A percentile compares a stretch with the other conserved stretches of the same genome.
Evolutionary conservation across 2,329 filamentous ascomycete genomes (phyloP).

Genomic region (Aschersonia sp.): DNA sequence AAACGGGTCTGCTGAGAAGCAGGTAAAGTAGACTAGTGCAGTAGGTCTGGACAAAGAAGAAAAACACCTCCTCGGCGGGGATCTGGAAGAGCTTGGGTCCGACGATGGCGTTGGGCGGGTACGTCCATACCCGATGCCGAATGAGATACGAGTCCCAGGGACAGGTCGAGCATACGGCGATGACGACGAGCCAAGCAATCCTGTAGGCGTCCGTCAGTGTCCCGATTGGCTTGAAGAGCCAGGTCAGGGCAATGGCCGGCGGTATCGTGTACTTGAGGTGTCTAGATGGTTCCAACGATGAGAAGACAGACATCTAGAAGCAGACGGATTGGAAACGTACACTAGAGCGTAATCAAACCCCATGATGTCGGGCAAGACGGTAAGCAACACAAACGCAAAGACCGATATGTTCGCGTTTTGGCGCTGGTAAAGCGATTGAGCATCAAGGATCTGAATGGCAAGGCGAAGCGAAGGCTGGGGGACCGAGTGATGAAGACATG

Average conservation of each 20-base stretch:
- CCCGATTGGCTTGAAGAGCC: conserved; percentile 31
- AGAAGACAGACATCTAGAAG: neutral
- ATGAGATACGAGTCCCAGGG: conserved; percentile 71
- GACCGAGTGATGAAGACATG: no score
- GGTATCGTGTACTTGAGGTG: conserved; percentile 3
- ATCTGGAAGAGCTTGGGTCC: conserved; percentile 50
- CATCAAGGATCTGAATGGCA: no score
- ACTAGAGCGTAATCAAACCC: neutral
- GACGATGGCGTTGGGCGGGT: conserved; percentile 48
- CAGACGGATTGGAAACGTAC: neutral
- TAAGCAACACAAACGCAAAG: neutral
- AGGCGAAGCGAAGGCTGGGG: no score
- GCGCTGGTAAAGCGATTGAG: no score
- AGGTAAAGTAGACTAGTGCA: conserved; percentile 56
- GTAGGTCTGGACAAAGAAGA: conserved; percentile 66
- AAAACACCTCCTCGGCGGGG: conserved; percentile 59
- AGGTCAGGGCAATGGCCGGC: conserved; percentile 2
- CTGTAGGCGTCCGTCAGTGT: conserved; percentile 49
- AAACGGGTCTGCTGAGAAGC: conserved; percentile 48
- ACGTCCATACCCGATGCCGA: conserved; percentile 53
- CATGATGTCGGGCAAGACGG: neutral
- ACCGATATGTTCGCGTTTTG: no score
- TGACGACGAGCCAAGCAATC: conserved; percentile 34
- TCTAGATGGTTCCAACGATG: neutral
- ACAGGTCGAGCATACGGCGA: conserved; percentile 50